A percentile compares a stretch with the other conserved stretches of the same genome.
Evolutionary conservation across 1,284 basidiomycete genomes (phyloP).

Genomic region (Mixia osmundae): DNA sequence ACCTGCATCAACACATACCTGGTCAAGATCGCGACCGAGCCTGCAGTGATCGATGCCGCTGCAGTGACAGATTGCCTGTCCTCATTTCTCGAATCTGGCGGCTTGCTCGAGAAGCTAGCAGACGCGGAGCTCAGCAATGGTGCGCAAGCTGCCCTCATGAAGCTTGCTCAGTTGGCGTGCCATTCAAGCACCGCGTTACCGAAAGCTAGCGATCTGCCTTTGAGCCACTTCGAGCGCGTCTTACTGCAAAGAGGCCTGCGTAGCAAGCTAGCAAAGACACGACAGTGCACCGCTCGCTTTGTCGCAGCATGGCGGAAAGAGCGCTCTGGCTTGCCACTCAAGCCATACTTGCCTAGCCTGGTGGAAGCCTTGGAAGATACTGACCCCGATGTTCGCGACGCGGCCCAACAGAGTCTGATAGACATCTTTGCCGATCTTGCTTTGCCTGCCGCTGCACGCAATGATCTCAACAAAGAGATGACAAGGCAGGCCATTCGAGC

Average conservation of each 20-base stretch:
- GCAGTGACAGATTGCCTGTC: too few species aligned
- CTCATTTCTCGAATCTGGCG: too few species aligned
- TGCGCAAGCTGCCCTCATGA: background rate
- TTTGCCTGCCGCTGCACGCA: constrained; percentile 58
- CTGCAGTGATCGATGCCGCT: too few species aligned
- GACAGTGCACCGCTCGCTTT: too few species aligned
- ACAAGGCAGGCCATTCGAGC: constrained; percentile 61
- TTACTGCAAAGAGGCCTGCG: constrained; percentile 5
- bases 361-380: constrained; percentile 72
- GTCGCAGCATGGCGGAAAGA: constrained; percentile 17
- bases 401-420: constrained; percentile 52
- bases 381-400: constrained; percentile 68
- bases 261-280: constrained; percentile 35
- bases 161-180: background rate
- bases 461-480: constrained; percentile 83
- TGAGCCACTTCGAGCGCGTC: constrained; percentile 4
- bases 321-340: constrained; percentile 47
- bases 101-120: too few species aligned
- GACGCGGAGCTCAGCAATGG: too few species aligned
- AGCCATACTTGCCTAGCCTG: constrained; percentile 52
- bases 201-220: background rate
- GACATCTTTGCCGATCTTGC: constrained; percentile 59
- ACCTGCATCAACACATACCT: too few species aligned
- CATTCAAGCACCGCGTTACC: too few species aligned
- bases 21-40: too few species aligned